Conservation (phyloP, 495 filamentous ascomycete genomes). For the Oleoguttula mirabilis region DNA sequence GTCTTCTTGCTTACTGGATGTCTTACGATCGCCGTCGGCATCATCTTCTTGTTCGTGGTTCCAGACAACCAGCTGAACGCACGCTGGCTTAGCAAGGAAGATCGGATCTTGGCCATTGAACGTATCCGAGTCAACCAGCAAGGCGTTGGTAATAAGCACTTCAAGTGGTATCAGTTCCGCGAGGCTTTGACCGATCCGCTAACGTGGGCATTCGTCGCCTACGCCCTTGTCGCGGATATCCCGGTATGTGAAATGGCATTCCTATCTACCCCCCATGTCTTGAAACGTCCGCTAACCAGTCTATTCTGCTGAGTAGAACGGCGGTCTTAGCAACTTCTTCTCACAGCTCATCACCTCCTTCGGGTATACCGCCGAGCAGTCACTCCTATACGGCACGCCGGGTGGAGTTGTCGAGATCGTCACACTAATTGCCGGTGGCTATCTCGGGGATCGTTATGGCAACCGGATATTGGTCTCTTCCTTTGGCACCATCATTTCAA, state of each 20-base stretch:
- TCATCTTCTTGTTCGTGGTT: conserved; percentile 49
- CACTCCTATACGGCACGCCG: conserved; percentile 53
- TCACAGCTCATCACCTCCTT: conserved; percentile 51
- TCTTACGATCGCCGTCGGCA: conserved; percentile 44
- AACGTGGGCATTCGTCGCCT: conserved; percentile 52
- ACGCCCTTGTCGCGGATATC: conserved; percentile 49
- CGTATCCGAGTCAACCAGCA: conserved; percentile 29
- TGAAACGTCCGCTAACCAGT: too few species aligned
- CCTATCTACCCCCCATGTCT: too few species aligned
- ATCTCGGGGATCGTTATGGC: conserved; percentile 44
- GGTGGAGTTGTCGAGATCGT: conserved; percentile 57
- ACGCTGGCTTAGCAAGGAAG: conserved; percentile 51
- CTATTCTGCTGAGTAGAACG: too few species aligned
- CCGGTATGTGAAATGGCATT: too few species aligned
- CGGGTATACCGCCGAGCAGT: conserved; percentile 46
- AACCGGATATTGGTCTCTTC: conserved; percentile 42
- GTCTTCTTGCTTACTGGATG: conserved; percentile 56
- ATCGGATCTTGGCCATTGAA: conserved; percentile 38
- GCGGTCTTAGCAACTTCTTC: conserved; percentile 63
- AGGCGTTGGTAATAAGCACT: conserved; percentile 33
- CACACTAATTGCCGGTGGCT: conserved; percentile 46
- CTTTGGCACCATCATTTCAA: conserved; percentile 30
- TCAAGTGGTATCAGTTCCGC: conserved; percentile 29
- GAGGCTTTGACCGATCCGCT: conserved; percentile 29
- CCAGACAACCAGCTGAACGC: conserved; percentile 61